Evolutionary conservation across 1,284 basidiomycete genomes (phyloP).

Genomic region (Tilletiopsis washingtonensis): DNA sequence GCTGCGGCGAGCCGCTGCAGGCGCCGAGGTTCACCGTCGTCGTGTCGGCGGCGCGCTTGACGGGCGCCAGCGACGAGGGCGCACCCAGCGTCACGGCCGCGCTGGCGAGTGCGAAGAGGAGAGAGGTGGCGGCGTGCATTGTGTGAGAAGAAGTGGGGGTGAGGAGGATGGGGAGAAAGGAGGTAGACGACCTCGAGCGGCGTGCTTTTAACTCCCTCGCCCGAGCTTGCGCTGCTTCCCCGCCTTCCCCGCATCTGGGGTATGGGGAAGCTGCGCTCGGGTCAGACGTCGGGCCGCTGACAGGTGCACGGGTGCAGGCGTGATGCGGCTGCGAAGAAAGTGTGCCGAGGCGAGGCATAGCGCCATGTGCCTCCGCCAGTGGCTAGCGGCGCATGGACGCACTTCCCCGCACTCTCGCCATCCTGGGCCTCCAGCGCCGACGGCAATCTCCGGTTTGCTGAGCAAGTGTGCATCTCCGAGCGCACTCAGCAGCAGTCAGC

Average conservation of each 20-base stretch:
- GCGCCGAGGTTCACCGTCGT: slow-evolving; percentile 7
- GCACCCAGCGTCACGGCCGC: background rate
- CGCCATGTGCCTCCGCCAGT: no score
- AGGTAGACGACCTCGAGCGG: no score
- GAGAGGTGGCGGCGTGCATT: background rate
- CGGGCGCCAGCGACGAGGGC: no score
- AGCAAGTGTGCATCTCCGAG: no score
- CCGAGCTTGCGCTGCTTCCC: background rate
- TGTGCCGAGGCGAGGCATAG: no score
- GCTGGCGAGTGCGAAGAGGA: background rate
- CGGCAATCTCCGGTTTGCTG: no score
- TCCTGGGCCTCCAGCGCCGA: no score
- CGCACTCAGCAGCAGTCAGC: no score
- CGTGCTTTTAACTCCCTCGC: no score
- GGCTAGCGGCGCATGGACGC: no score
- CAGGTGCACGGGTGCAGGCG: background rate
- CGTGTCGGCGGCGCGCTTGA: slow-evolving; percentile 10
- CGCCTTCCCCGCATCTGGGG: background rate
- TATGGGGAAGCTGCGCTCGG: background rate
- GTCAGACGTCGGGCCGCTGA: background rate
- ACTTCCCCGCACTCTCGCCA: no score
- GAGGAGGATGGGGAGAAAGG: background rate
- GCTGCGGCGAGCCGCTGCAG: slow-evolving; percentile 7
- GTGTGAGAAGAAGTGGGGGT: background rate
- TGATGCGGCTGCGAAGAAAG: background rate